These are phyloP conservation scores for Luffa aegyptiaca DNA, from an alignment of 306 rosid genomes.

Conservation along the genomic window DNA sequence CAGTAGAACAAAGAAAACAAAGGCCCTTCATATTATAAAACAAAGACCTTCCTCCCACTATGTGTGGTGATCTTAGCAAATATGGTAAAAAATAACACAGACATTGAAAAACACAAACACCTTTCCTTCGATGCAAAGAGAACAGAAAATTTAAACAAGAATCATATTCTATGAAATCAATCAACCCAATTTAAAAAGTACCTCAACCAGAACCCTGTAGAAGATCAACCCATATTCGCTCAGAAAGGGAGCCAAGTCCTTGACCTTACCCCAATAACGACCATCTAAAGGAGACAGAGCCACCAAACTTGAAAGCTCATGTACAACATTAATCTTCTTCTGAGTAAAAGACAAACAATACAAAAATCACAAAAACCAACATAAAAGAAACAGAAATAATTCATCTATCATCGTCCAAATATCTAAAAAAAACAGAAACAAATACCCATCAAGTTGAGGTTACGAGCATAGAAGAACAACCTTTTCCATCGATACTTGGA, in stretches of 20 bases:
- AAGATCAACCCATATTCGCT: slow-evolving; percentile 57
- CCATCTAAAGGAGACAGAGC: slow-evolving; percentile 70
- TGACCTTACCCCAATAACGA: slow-evolving; percentile 55
- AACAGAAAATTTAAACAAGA: background rate
- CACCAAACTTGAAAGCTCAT: slow-evolving; percentile 42
- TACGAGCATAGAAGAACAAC: background rate
- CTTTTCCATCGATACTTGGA: background rate
- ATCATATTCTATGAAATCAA: background rate
- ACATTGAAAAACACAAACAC: background rate
- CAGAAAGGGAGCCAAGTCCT: slow-evolving; percentile 47
- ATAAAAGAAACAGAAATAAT: background rate
- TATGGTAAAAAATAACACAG: background rate
- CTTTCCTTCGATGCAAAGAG: background rate
- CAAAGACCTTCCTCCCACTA: background rate
- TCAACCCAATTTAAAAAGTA: slow-evolving; percentile 10
- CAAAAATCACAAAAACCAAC: background rate
- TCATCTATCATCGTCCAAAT: background rate
- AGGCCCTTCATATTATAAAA: background rate
- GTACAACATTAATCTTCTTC: slow-evolving; percentile 6
- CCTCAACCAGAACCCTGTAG: slow-evolving; percentile 60
- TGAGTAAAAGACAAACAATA: background rate
- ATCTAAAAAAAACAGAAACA: background rate
- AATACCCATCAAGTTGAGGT: background rate
- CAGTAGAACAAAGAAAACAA: background rate
- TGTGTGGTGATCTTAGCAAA: background rate